A percentile compares a stretch with the other conserved stretches of the same genome.
Evolutionary conservation across 768 basidiomycete genomes (phyloP).

Genomic region (Hericium coralloides): DNA sequence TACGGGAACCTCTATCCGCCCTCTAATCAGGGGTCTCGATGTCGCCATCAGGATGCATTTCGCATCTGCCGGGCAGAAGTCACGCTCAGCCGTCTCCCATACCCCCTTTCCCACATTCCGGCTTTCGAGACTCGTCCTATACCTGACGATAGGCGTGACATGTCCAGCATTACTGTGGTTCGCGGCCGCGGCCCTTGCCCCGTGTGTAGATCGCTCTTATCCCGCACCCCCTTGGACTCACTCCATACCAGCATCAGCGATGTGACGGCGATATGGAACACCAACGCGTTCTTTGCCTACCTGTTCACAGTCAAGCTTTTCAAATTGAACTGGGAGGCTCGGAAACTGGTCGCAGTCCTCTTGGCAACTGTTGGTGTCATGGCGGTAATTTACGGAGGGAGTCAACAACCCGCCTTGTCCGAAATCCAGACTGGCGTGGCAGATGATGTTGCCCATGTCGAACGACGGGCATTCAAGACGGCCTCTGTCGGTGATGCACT

Average conservation of each 20-base stretch:
- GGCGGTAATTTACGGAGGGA: conserved; percentile 72
- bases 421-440: conserved; percentile 3
- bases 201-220: conserved; percentile 39
- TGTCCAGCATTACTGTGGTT: conserved; percentile 72
- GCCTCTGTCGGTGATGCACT: conserved; percentile 68
- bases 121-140: conserved; percentile 26
- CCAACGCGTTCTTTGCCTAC: conserved; percentile 89
- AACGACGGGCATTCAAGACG: conserved; percentile 25
- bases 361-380: conserved; percentile 78
- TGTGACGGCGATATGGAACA: conserved; percentile 77
- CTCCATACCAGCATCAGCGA: conserved; percentile 54
- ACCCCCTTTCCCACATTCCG: conserved; percentile 20
- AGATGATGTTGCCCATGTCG: conserved; percentile 1
- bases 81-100: background rate
- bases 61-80: conserved; percentile 2
- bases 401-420: conserved; percentile 20
- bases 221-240: background rate
- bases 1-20: conserved; percentile 36
- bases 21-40: conserved; percentile 44
- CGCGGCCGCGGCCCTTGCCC: conserved; percentile 53
- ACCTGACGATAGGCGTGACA: conserved; percentile 49
- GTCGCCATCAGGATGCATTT: conserved; percentile 34
- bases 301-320: conserved; percentile 71
- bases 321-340: conserved; percentile 50
- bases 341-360: conserved; percentile 60